Base-by-base conservation (phyloP, 768 basidiomycete genomes). In the Amylocystis lapponica region DNA sequence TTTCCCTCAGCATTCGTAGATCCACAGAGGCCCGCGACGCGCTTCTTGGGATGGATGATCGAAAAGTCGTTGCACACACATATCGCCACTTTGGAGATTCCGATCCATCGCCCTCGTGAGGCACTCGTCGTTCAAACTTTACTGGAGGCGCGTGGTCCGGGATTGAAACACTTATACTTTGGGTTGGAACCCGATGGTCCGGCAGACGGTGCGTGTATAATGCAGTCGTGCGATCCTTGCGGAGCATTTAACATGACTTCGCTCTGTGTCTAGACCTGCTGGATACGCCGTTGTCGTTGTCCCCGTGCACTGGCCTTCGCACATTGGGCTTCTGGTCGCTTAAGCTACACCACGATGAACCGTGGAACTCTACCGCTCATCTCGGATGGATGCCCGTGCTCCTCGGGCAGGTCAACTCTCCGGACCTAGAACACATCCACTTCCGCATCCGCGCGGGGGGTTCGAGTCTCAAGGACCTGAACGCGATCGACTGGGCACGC, bases 151-250 rank as follows among this genome's bases (percentile, higher is more conserved):
- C 13, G 38, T 23, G 50, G 50, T 17, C 47, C 50, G 23, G 16
- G 20, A 17, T 41, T 52, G 22, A 47, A 40, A 17, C 25, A 32
- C 43, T 62, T 54, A 19, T 25, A 32, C 20, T 19, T 51, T 23
- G 46, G 37, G 17, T 31, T 50, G 27, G 40, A 47, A 12, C 39
- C 27, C 27, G 35, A 35, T 12, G 25, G 27, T 33, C 32, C 20
- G 4, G 27, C 26, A 8, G 41, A 43, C 5, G 33, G 41, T 43
- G 22, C 35, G 41, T 19, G 5, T 5, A 21, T 30, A 30, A 9
- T 30, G 9, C 10, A 30, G 10, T 30, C n/a, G 35, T n/a, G n/a
- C 8, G 8, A 7, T 36, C 4, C 35, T 36, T 7, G 16, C 8
- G 5, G n/a, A 17, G 4, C 10, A 29, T 20, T 40, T 16, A 17